phyloP scores from a whole-genome alignment of 2,329 filamentous ascomycete genomes.

The Exophiala xenobiotica region DNA sequence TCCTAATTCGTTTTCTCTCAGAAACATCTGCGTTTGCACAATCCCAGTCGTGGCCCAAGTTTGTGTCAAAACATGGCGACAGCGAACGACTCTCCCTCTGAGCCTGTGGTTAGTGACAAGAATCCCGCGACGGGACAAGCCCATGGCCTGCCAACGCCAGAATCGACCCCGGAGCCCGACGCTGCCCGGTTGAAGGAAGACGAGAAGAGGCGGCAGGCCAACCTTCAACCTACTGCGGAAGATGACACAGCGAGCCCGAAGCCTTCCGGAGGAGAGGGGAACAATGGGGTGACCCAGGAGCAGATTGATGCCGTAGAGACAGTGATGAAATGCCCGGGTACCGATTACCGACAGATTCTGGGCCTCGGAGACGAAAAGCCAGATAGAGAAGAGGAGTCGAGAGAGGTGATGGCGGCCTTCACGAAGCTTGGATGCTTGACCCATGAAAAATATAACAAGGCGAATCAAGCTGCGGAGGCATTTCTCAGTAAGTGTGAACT shows the following conservation, averaged over 20 bases:
- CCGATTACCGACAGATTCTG: background rate
- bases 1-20: slow-evolving; percentile 12
- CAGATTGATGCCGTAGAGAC: slow-evolving; percentile 13
- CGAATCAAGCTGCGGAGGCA: slow-evolving; percentile 19
- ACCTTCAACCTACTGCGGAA: background rate
- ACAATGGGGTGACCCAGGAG: slow-evolving; percentile 12
- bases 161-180: slow-evolving; percentile 14
- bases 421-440: slow-evolving; percentile 10
- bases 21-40: slow-evolving; percentile 11
- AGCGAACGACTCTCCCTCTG: slow-evolving; percentile 11
- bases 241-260: background rate
- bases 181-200: slow-evolving; percentile 13
- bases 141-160: slow-evolving; percentile 17
- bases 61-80: slow-evolving; percentile 10
- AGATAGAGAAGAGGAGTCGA: slow-evolving; percentile 12
- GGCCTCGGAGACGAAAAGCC: slow-evolving; percentile 8
- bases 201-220: slow-evolving; percentile 9
- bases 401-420: slow-evolving; percentile 4
- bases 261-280: slow-evolving; percentile 4
- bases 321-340: slow-evolving; percentile 12
- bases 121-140: slow-evolving; percentile 12
- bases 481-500: slow-evolving; percentile 8
- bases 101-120: slow-evolving; percentile 9
- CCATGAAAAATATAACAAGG: slow-evolving; percentile 37
- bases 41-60: slow-evolving; percentile 5